Evolutionary conservation across 208 protist genomes (phyloP), one percentile per base, ranked within the genome.

Genomic region (Leptomonas pyrrhocoris): DNA sequence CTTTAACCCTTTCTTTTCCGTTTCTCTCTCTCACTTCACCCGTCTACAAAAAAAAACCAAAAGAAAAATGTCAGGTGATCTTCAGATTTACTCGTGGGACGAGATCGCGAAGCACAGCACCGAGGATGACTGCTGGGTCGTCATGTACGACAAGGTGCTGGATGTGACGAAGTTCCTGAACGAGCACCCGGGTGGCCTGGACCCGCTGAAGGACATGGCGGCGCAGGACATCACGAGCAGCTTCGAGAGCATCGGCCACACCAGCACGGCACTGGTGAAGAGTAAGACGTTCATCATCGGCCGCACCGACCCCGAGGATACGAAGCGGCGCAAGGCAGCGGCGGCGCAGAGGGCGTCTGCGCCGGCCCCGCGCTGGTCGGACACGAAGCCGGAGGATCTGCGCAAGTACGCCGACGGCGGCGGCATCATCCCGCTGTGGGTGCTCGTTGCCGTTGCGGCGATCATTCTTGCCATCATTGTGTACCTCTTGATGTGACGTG

Each of bases 121-220:
- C 19, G 89, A 94, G 25, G 81, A 74, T 7, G 94, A 97, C 72
- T 94, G 92, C 61, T 98, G 96, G 96, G 86, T 98, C 1, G 90
- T 97, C 38, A 73, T 98, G 59, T 90, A 97, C 64, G 89, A 89
- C 74, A 93, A 94, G 58, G 96, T 98, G 13, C 85, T 98, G 40
- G 84, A 98, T 57, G 85, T 98, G 21, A 96, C 92, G 7, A 67
- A 80, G 23, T 98, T 91, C 70, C 78, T 97, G 30, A 68, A 91
- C 57, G 73, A 94, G 60, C 95, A 98, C 73, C 96, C 96, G 28
- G 94, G 95, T 63, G 95, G 96, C 25, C 68, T 94, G 19, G 87
- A 96, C 74, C 79, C 88, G 27, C 94, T 96, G 50, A 86, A 85
- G 57, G 90, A 96, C 62, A 84, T 95, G 64, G 81, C 68, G 13